These are phyloP conservation scores for Phytophthora lateralis DNA, from an alignment of 352 stramenopile species.

Conservation along the genomic window DNA sequence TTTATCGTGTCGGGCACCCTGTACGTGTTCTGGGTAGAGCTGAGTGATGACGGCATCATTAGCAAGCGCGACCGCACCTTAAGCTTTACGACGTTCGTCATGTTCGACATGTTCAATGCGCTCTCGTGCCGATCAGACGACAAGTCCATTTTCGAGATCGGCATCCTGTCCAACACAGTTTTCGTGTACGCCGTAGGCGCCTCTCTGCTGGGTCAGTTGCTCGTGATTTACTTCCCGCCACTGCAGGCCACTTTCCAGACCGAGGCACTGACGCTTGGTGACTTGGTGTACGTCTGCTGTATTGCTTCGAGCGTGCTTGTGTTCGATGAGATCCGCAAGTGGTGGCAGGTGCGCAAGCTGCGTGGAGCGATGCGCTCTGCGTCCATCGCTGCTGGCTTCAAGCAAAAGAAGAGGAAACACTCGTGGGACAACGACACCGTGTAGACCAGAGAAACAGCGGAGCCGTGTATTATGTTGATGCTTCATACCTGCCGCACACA, in stretches of 20 bases:
- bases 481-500: constrained; percentile 15
- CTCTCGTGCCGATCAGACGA: constrained; percentile 95
- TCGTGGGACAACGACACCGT: constrained; percentile 71
- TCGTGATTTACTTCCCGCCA: constrained; percentile 96
- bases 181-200: constrained; percentile 94
- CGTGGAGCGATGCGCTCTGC: constrained; percentile 35
- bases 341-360: constrained; percentile 56
- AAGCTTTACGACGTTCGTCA: constrained; percentile 99
- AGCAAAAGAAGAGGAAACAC: constrained; percentile 63
- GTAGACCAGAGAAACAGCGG: constrained; percentile 30
- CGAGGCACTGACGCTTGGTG: constrained; percentile 90
- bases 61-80: constrained; percentile 96
- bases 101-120: constrained; percentile 99
- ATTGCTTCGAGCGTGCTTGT: constrained; percentile 94
- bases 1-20: constrained; percentile 84
- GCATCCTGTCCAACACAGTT: constrained; percentile 91
- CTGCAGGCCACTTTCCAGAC: constrained; percentile 98
- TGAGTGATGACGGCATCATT: constrained; percentile 88
- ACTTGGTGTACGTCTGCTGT: constrained; percentile 93
- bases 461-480: constrained; percentile 29
- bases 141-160: constrained; percentile 94
- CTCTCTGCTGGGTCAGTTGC: constrained; percentile 93
- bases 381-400: constrained; percentile 45
- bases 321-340: constrained; percentile 95
- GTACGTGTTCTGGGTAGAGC: constrained; percentile 87